Base-by-base conservation (phyloP, 306 rosid genomes). In the Bauhinia variegata region DNA sequence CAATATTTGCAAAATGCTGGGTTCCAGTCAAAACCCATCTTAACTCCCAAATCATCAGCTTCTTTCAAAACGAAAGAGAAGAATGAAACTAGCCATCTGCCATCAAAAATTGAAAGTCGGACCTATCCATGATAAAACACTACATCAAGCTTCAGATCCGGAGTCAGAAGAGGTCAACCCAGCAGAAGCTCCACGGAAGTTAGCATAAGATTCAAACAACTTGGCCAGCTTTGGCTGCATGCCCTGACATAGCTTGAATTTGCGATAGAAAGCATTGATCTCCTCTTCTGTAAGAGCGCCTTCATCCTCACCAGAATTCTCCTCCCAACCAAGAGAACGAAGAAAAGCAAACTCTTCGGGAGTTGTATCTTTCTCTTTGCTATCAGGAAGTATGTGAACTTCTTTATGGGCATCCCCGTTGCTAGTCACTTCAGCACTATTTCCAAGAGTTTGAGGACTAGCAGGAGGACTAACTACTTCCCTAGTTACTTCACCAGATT, bases 241-340 rank as follows among this genome's bases (percentile, higher is more conserved):
- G 67, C 88, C 86, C 12, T 81, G 84, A 71, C 80, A 80, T 46
- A 82, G 65, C 73, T 88, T 88, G 44, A 74, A 71, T 59, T 66
- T 72, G 54, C 83, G 87, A 77, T 74, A 83, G 63, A 95, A 95
- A 18, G 89, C 65, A 82, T 68, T 85, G 63, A 95, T 95, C 86
- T 95, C 99, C 81, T 95, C 99, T 63, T 95, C 97, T 2, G 99
- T 95, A 19, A 90, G 96, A n/a, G n/a, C n/a, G 46, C 96, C 99
- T 41, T 68, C 99, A 69, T 93, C 96, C 80, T 91, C 97, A 56
- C 88, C 96, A 68, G 84, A 80, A 80, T 77, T 82, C 77, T 95
- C 99, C 49, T 85, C 97, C 99, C 99, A 95, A 60, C 99, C 99
- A 75, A 93, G 97, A 54, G 99, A 95, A 51, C 91, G 91, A 60